These are phyloP conservation scores for Ceratocystiopsis sp. DNA, from an alignment of 2,329 filamentous ascomycete genomes.

Conservation along the genomic window DNA sequence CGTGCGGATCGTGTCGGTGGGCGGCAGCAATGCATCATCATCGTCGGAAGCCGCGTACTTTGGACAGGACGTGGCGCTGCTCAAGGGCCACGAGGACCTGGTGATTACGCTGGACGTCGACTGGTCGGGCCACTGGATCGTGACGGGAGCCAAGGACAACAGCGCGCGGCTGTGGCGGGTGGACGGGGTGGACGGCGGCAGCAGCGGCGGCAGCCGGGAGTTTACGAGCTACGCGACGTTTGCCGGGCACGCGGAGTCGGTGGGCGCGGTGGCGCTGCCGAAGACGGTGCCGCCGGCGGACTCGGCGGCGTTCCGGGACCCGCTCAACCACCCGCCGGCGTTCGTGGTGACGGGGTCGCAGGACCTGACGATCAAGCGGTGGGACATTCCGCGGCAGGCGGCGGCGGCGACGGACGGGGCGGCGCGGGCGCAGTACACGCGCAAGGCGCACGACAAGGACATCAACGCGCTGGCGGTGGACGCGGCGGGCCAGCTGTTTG, in stretches of 20 bases:
- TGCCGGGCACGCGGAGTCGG: constrained; percentile 82
- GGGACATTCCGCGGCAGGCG: constrained; percentile 54
- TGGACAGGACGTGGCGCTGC: constrained; percentile 69
- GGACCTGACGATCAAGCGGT: constrained; percentile 87
- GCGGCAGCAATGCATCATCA: constrained; percentile 11
- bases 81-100: constrained; percentile 88
- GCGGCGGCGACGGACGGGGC: constrained; percentile 21
- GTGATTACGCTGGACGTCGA: constrained; percentile 89
- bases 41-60: constrained; percentile 42
- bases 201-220: constrained; percentile 38
- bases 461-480: constrained; percentile 90
- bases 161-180: constrained; percentile 81
- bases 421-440: constrained; percentile 59
- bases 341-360: constrained; percentile 88
- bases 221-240: constrained; percentile 41
- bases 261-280: constrained; percentile 77
- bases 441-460: constrained; percentile 96
- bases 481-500: constrained; percentile 60
- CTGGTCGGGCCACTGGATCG: constrained; percentile 95
- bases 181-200: constrained; percentile 41
- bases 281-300: constrained; percentile 48
- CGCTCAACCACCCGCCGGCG: constrained; percentile 61
- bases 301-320: constrained; percentile 54
- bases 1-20: constrained; percentile 67
- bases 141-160: constrained; percentile 93